Conservation (phyloP, 176 grass and related monocot species). For the Themeda triandra region DNA sequence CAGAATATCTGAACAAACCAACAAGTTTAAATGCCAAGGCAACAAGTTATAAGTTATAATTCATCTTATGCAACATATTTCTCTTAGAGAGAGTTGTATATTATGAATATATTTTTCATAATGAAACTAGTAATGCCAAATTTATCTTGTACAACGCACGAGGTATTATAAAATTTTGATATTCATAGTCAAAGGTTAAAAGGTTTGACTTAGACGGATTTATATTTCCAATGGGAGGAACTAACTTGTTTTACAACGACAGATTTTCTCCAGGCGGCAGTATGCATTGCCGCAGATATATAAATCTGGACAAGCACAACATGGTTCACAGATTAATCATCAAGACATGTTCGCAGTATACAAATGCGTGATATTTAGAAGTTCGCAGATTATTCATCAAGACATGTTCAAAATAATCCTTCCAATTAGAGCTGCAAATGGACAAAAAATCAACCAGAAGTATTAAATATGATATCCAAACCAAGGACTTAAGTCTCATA, state of each 20-base stretch:
- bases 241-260: neutral
- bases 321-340: neutral
- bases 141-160: neutral
- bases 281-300: neutral
- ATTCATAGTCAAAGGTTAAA: neutral
- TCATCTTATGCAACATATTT: too few relatives aligned
- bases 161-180: too few relatives aligned
- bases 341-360: neutral
- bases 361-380: neutral
- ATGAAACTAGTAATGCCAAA: neutral
- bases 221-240: too few relatives aligned
- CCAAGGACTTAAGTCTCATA: neutral
- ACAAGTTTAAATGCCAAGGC: neutral
- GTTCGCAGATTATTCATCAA: neutral
- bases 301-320: neutral
- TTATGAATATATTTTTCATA: neutral
- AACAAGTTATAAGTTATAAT: neutral
- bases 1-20: neutral
- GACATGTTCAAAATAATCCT: neutral
- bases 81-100: neutral
- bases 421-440: neutral
- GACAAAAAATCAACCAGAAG: neutral
- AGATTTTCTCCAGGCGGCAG: neutral
- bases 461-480: neutral
- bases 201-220: too few relatives aligned